These are phyloP conservation scores for Beta vulgaris DNA, from an alignment of 148 eudicot genomes.

Conservation along the genomic window DNA sequence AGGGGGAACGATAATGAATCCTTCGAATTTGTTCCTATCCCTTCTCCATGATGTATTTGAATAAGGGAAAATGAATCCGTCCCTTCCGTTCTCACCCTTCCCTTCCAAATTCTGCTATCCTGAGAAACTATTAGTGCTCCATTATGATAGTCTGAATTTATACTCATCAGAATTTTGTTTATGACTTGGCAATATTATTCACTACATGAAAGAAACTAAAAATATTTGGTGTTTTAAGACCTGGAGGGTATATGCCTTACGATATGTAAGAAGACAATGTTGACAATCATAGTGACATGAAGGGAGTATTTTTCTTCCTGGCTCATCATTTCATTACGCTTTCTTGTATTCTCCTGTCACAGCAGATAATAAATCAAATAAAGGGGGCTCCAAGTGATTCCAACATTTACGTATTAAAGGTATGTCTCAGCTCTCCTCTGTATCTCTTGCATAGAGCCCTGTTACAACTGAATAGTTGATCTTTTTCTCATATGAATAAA, in stretches of 20 bases:
- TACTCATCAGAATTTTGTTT: not conserved
- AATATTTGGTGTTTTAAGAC: not conserved
- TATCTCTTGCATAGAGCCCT: slow-evolving; percentile 10
- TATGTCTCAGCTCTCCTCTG: not conserved
- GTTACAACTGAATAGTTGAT: not conserved
- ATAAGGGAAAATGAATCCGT: too few relatives aligned
- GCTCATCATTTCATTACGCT: not conserved
- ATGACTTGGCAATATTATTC: not conserved
- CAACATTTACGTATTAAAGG: slow-evolving; percentile 14
- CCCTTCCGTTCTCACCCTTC: too few relatives aligned
- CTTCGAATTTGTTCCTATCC: too few relatives aligned
- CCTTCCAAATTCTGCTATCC: too few relatives aligned
- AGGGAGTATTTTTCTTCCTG: not conserved
- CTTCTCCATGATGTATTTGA: too few relatives aligned
- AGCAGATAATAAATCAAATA: slow-evolving; percentile 21
- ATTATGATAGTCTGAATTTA: too few relatives aligned
- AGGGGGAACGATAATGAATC: too few relatives aligned
- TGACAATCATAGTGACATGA: not conserved
- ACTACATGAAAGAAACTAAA: not conserved
- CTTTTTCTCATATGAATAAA: not conserved
- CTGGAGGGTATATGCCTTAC: too few relatives aligned
- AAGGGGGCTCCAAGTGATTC: slow-evolving; percentile 23
- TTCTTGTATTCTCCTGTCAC: not conserved
- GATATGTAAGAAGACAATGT: too few relatives aligned
- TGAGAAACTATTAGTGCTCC: too few relatives aligned